Evolutionary conservation across 257 asterid genomes (phyloP).

Genomic region (Petunia axillaris): DNA sequence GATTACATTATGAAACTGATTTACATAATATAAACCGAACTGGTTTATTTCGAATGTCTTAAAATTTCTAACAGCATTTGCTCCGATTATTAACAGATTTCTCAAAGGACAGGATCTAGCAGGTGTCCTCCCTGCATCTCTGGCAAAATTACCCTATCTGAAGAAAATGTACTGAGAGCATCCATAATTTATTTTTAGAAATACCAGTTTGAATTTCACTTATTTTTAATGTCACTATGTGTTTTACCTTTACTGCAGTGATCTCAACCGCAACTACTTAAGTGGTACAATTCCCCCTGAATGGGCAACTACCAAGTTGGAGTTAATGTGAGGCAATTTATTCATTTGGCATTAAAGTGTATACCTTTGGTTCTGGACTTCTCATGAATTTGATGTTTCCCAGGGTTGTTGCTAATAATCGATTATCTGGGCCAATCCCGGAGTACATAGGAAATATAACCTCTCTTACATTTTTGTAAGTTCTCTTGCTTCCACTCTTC

Average conservation of each 20-base stretch:
- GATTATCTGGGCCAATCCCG: conserved; percentile 67
- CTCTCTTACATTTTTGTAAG: conserved; percentile 45
- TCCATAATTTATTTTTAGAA: not conserved
- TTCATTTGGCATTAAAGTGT: not conserved
- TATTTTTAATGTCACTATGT: not conserved
- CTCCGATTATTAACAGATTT: conserved; percentile 39
- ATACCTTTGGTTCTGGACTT: not conserved
- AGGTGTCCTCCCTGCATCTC: conserved; percentile 65
- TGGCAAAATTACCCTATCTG: conserved; percentile 54
- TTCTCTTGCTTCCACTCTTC: conserved; percentile 18
- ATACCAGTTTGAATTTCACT: not conserved
- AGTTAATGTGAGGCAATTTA: conserved; percentile 44
- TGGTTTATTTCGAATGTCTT: not conserved
- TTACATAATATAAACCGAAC: not conserved
- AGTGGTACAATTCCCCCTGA: conserved; percentile 63
- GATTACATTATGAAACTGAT: conserved; percentile 7
- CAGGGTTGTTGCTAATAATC: conserved; percentile 51
- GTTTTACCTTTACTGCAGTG: conserved; percentile 43
- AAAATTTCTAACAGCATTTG: not conserved
- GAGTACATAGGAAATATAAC: conserved; percentile 56
- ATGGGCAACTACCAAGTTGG: conserved; percentile 57
- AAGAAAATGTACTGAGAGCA: conserved; percentile 43
- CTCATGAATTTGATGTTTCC: conserved; percentile 22
- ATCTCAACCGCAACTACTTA: conserved; percentile 57
- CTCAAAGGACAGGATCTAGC: conserved; percentile 60